These are phyloP conservation scores for Mucor plumbeus DNA, from an alignment of 371 early-diverging fungal species.

Conservation along the genomic window DNA sequence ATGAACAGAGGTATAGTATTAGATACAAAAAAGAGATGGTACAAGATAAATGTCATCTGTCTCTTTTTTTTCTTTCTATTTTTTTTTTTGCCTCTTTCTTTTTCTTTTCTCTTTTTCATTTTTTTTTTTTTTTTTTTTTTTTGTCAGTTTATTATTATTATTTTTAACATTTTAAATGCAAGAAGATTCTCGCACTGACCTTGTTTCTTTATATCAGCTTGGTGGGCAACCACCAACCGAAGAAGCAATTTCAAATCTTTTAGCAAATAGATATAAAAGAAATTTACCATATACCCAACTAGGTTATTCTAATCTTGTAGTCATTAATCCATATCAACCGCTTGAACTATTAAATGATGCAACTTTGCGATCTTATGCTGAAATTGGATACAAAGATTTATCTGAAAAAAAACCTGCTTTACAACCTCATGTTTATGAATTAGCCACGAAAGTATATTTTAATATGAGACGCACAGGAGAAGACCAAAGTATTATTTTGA, in stretches of 20 bases:
- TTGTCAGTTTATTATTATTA: no score
- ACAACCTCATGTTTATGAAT: constrained; percentile 60
- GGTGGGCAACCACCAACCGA: constrained; percentile 41
- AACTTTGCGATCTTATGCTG: constrained; percentile 49
- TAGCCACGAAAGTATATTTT: constrained; percentile 66
- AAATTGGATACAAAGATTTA: constrained; percentile 46
- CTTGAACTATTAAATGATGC: constrained; percentile 55
- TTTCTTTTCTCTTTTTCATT: not conserved
- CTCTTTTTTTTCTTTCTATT: not conserved
- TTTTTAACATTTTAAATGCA: constrained; percentile 29
- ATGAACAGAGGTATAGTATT: not conserved
- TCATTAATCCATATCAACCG: constrained; percentile 58
- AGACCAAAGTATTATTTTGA: constrained; percentile 77
- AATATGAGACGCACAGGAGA: constrained; percentile 81
- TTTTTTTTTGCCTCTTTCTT: not conserved
- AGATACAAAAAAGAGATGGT: not conserved
- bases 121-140: not conserved
- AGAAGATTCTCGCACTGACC: constrained; percentile 42
- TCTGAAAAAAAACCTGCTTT: constrained; percentile 28
- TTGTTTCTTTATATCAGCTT: constrained; percentile 28
- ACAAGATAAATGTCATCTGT: not conserved
- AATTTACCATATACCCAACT: constrained; percentile 61
- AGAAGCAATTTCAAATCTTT: constrained; percentile 50
- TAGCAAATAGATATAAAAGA: constrained; percentile 53
- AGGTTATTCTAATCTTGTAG: constrained; percentile 57